A percentile compares a stretch with the other conserved stretches of the same genome.
These are phyloP conservation scores for Colletotrichum sp. DNA, from an alignment of 2,329 filamentous ascomycete genomes.

Conservation along the genomic window DNA sequence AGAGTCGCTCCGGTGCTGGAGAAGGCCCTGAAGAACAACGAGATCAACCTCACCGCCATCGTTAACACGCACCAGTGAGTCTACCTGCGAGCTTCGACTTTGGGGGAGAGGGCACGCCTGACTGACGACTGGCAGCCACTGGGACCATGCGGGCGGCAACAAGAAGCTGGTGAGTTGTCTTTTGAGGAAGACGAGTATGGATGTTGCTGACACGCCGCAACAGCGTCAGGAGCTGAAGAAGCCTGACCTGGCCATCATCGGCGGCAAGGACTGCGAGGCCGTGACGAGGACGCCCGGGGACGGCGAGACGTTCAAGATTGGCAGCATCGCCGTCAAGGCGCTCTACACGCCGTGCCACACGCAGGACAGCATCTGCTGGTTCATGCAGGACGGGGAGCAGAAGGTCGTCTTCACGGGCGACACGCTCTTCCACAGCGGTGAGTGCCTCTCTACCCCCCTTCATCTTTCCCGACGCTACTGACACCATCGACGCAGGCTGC, in stretches of 20 bases:
- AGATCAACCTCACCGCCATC: slow-evolving; percentile 85
- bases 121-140: slow-evolving; percentile 65
- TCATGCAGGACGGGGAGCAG: slow-evolving; percentile 78
- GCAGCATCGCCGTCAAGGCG: slow-evolving; percentile 81
- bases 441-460: slow-evolving; percentile 22
- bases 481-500: slow-evolving; percentile 64
- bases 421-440: slow-evolving; percentile 92
- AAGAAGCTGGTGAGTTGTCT: slow-evolving; percentile 67
- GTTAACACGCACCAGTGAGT: slow-evolving; percentile 96
- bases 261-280: slow-evolving; percentile 82
- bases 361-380: slow-evolving; percentile 97
- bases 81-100: not conserved
- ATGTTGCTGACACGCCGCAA: not conserved
- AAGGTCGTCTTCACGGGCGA: slow-evolving; percentile 94
- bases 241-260: slow-evolving; percentile 76
- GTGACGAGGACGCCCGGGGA: slow-evolving; percentile 81
- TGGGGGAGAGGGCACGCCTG: not conserved
- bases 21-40: slow-evolving; percentile 71
- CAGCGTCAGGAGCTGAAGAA: slow-evolving; percentile 53
- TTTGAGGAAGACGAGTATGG: not conserved
- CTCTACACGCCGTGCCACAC: slow-evolving; percentile 98
- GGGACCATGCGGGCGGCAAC: slow-evolving; percentile 95
- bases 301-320: slow-evolving; percentile 80
- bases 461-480: not conserved
- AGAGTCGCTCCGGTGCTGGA: slow-evolving; percentile 72